Base-by-base conservation (phyloP, 805 yeast species). In the Candida pseudofarinosa region DNA sequence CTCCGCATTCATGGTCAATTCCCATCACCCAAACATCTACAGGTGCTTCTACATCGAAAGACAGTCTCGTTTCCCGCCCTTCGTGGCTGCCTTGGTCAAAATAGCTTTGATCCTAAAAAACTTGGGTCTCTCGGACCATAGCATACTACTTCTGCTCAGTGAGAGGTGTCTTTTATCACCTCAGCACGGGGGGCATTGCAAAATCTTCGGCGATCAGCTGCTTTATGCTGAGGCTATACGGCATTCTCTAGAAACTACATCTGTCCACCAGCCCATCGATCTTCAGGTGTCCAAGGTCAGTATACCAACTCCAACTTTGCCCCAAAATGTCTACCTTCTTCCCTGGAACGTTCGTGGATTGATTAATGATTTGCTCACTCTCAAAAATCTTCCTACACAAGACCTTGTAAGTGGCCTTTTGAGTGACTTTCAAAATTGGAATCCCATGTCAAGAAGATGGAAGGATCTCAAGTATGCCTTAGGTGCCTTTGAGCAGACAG, bases 301-400 rank as follows among this genome's bases (percentile, higher is more conserved):
- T 15, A 7, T 23, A 23, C 34, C 14, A 7, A 14, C 10, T 17
- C 15, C 19, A n/a, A 40, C 31, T 12, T 12, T 35, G 5, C 20
- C 14, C 13, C 15, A 20, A 3, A 42, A 42, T 19, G 23, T 37
- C 10, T 42, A 20, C 36, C 33, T 14, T 17, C 36, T 70, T 17
- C 73, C 76, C 3, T 69, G 74, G 74, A 59, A 59, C 38, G 47
- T 66, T 4, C 58, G 74, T 19, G 65, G 66, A n/a, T 47, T 68
- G 32, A 35, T 70, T 10, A 58, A 69, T 32, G 71, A 69, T 39
- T 51, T 70, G 33, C 43, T 60, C 15, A 48, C 52, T 23, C 51
- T 66, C 15, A 61, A 62, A 40, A 63, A 69, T 47, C 57, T 70
- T 10, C 48, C 50, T 5, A 59, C 55, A 43, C 35, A 48, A 30